These are phyloP conservation scores for Oleoguttula mirabilis DNA, from an alignment of 495 filamentous ascomycete species.

Conservation along the genomic window DNA sequence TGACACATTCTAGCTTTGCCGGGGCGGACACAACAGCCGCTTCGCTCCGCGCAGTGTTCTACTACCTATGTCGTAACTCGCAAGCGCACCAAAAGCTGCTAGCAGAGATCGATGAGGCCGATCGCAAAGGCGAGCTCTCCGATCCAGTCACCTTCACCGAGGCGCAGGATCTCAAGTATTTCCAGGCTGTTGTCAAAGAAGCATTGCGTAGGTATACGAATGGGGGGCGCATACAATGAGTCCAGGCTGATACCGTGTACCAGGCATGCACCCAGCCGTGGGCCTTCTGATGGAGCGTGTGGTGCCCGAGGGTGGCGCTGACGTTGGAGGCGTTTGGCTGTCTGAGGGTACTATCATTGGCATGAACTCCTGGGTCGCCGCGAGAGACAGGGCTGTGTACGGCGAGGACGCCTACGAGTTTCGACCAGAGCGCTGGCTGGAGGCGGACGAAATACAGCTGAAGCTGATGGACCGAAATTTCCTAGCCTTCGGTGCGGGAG, in stretches of 20 bases:
- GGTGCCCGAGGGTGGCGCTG: slow-evolving; percentile 40
- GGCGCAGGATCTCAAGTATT: slow-evolving; percentile 15
- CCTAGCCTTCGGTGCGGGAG: slow-evolving; percentile 17
- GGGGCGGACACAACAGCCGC: slow-evolving; percentile 54
- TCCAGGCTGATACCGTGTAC: too few relatives aligned
- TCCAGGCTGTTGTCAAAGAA: slow-evolving; percentile 25
- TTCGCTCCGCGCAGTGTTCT: slow-evolving; percentile 49
- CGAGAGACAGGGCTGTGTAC: slow-evolving; percentile 21
- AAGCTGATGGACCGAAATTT: slow-evolving; percentile 18
- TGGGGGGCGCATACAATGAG: too few relatives aligned
- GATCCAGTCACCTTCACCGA: slow-evolving; percentile 15
- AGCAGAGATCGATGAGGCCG: slow-evolving; percentile 44
- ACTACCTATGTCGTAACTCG: slow-evolving; percentile 48
- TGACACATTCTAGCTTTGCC: too few relatives aligned
- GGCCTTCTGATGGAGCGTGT: slow-evolving; percentile 22
- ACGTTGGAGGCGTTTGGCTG: slow-evolving; percentile 37
- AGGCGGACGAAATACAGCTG: slow-evolving; percentile 14
- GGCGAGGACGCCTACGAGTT: slow-evolving; percentile 26
- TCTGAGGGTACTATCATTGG: slow-evolving; percentile 43
- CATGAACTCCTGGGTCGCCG: slow-evolving; percentile 28
- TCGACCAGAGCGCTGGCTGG: slow-evolving; percentile 27
- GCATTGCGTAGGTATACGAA: too few relatives aligned
- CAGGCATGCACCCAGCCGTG: slow-evolving; percentile 23
- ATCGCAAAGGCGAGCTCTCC: slow-evolving; percentile 34
- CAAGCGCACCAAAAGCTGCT: slow-evolving; percentile 33